Evolutionary conservation across 495 filamentous ascomycete genomes (phyloP).

Genomic region (Astrothelium macrocarpum): DNA sequence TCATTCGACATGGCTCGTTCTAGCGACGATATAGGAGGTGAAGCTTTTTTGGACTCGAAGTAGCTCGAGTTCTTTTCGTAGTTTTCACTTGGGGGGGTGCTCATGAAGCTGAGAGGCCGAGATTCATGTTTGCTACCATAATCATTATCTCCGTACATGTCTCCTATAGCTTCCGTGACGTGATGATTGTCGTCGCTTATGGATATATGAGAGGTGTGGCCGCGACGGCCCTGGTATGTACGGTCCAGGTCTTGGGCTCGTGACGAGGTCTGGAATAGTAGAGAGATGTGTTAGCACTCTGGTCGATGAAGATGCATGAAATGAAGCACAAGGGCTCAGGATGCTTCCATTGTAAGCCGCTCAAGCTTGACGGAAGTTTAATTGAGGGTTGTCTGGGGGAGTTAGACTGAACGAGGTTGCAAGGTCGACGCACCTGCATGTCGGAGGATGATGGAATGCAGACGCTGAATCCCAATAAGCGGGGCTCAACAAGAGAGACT

Average conservation of each 20-base stretch:
- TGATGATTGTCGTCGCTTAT: constrained; percentile 83
- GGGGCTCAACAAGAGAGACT: constrained; percentile 5
- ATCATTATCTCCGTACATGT: constrained; percentile 85
- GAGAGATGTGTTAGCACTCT: background rate
- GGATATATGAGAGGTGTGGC: constrained; percentile 57
- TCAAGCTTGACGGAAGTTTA: background rate
- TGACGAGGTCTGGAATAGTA: constrained; percentile 23
- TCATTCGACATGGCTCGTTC: constrained; percentile 21
- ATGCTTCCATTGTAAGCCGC: background rate
- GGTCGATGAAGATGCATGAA: background rate
- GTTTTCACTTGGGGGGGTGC: constrained; percentile 39
- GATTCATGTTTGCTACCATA: constrained; percentile 42
- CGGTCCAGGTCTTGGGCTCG: constrained; percentile 33
- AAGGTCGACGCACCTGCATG: constrained; percentile 4
- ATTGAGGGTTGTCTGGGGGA: background rate
- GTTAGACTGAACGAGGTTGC: background rate
- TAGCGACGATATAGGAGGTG: constrained; percentile 18
- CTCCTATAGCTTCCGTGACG: constrained; percentile 94
- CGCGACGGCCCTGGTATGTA: constrained; percentile 38
- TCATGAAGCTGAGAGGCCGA: constrained; percentile 55
- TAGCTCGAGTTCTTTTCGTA: constrained; percentile 31
- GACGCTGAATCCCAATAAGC: background rate
- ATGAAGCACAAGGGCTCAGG: background rate
- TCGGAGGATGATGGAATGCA: constrained; percentile 2
- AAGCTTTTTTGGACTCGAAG: constrained; percentile 28